A percentile compares a stretch with the other conserved stretches of the same genome.
Evolutionary conservation across 345 rosid genomes (phyloP).

Genomic region (Linum tenue): DNA sequence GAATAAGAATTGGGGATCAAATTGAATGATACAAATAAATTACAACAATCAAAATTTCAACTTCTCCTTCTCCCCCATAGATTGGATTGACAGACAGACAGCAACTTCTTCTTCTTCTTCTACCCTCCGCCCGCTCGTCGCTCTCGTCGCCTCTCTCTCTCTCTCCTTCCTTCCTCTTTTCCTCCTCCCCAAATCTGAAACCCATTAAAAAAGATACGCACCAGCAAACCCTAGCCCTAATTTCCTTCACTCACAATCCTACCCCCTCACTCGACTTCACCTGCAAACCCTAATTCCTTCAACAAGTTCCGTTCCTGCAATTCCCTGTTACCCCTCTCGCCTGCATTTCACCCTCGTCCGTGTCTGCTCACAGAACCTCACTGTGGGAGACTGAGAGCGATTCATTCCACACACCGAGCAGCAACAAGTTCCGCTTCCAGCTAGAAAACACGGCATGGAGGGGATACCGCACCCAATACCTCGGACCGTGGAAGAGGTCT

Average conservation of each 20-base stretch:
- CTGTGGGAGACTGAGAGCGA: background rate
- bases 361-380: background rate
- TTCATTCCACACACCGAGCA: background rate
- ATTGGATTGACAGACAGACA: background rate
- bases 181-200: background rate
- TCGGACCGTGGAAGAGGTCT: constrained; percentile 1
- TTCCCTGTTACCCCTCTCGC: background rate
- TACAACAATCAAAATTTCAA: too few relatives aligned
- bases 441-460: background rate
- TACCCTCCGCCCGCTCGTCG: background rate
- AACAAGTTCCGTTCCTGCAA: background rate
- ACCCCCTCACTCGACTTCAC: background rate
- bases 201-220: too few relatives aligned
- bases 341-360: background rate
- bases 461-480: constrained; percentile 5
- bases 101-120: too few relatives aligned
- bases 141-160: background rate
- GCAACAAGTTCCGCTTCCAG: background rate
- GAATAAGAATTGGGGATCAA: too few relatives aligned
- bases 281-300: background rate
- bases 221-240: background rate
- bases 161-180: too few relatives aligned
- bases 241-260: background rate
- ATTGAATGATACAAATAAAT: too few relatives aligned
- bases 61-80: background rate